Base-by-base conservation (phyloP, 768 basidiomycete genomes). In the Suillus subalutaceus region DNA sequence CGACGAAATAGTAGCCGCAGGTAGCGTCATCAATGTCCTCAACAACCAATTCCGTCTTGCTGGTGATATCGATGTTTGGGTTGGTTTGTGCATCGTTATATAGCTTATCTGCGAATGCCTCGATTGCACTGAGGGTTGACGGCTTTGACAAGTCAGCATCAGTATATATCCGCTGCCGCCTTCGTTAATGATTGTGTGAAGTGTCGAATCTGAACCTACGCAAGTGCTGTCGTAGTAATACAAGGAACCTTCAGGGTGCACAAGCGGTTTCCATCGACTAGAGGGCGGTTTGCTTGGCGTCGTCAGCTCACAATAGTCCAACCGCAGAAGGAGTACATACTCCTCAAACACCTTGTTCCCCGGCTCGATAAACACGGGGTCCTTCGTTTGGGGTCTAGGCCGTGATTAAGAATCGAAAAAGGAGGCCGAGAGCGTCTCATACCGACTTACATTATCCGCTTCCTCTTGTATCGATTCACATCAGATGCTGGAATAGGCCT, bases 191-290 rank as follows among this genome's bases (percentile, higher is more conserved):
- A 66, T 52, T 44, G 12, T 16, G 15, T 48, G 26, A 37, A 5
- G 12, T 1, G 4, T 6, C 40, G 10, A 4, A 38, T 15, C 37
- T 6, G 12, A 40, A 62, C 75, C 0, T 50, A 84, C 85, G 72
- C 80, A 78, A 8, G 73, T 66, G 52, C 66, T 37, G 59, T 86
- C 76, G 68, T 77, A 82, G 66, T 85, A 88, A 70, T 88, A 88
- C 30, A 82, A 77, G 7, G 80, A 80, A 7, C 87, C 87, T 74
- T 88, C 86, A 0, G 86, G 85, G 71, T 88, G 86, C 3, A 76
- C 71, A 40, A 75, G 74, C 5, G 78, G 68, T 8, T 63, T 71
- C 87, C 87, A 88, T 1, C 76, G 80, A 13, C n/a, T 4, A 15
- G 70, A 71, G n/a, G 38, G 35, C 3, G 50, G 16, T 41, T 23